Percentiles rank a stretch among this genome's conserved stretches.
Evolutionary conservation across 2,329 filamentous ascomycete genomes (phyloP).

Genomic region (Teratosphaeria gauchensis): DNA sequence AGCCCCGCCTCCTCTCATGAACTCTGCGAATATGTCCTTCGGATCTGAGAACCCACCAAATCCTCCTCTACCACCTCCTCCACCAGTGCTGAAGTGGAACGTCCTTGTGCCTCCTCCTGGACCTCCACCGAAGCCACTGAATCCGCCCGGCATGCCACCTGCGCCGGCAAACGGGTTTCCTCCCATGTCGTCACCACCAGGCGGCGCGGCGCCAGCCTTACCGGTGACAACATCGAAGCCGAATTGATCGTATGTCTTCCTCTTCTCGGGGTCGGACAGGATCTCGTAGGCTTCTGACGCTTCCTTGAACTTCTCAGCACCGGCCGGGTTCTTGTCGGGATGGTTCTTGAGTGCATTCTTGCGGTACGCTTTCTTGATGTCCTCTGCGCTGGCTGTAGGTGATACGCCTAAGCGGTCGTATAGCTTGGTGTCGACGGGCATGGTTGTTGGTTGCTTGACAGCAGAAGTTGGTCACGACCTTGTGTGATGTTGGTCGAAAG

Average conservation of each 20-base stretch:
- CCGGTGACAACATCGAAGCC: slow-evolving; percentile 74
- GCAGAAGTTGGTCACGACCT: background rate
- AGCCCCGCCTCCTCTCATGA: slow-evolving; percentile 53
- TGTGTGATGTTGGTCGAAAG: background rate
- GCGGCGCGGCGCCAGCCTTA: slow-evolving; percentile 38
- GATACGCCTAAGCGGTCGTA: slow-evolving; percentile 80
- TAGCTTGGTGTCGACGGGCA: slow-evolving; percentile 92
- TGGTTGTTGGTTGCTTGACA: slow-evolving; percentile 28
- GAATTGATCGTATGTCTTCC: slow-evolving; percentile 88
- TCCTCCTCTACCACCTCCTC: slow-evolving; percentile 46
- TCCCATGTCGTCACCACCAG: slow-evolving; percentile 45
- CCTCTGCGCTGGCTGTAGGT: slow-evolving; percentile 73
- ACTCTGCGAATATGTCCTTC: slow-evolving; percentile 76
- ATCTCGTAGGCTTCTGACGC: slow-evolving; percentile 97
- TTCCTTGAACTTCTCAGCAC: slow-evolving; percentile 94
- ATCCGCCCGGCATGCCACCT: slow-evolving; percentile 51
- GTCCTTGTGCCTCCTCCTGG: slow-evolving; percentile 38
- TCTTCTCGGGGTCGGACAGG: slow-evolving; percentile 91
- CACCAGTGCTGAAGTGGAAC: slow-evolving; percentile 56
- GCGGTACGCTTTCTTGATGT: slow-evolving; percentile 93
- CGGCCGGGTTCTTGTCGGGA: slow-evolving; percentile 89
- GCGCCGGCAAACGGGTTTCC: slow-evolving; percentile 31
- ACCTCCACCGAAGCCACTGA: slow-evolving; percentile 45
- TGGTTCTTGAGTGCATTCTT: slow-evolving; percentile 78
- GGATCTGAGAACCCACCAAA: slow-evolving; percentile 72